These are phyloP conservation scores for Incumbomyces delicatus DNA, from an alignment of 2,329 filamentous ascomycete genomes.

Conservation along the genomic window DNA sequence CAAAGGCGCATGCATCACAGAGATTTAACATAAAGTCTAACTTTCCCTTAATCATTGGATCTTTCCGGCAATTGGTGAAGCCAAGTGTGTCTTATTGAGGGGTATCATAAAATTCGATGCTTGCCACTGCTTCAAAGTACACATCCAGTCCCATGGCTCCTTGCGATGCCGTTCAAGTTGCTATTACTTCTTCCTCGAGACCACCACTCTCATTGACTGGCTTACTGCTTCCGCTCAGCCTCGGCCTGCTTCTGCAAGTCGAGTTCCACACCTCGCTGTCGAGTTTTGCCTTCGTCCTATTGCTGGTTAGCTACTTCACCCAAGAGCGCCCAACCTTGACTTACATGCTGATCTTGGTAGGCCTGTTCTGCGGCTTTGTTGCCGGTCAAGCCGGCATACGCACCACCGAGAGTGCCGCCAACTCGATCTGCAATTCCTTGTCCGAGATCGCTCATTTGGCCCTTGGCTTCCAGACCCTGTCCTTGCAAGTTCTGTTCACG, in stretches of 20 bases:
- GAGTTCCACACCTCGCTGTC: slow-evolving; percentile 70
- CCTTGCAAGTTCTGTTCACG: slow-evolving; percentile 70
- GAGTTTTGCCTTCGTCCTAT: slow-evolving; percentile 75
- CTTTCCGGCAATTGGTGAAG: too few relatives aligned
- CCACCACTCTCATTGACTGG: background rate
- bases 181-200: background rate
- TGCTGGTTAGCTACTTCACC: slow-evolving; percentile 37
- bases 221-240: slow-evolving; percentile 6
- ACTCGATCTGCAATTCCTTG: slow-evolving; percentile 58
- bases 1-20: too few relatives aligned
- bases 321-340: background rate
- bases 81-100: too few relatives aligned
- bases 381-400: slow-evolving; percentile 63
- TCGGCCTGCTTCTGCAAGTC: slow-evolving; percentile 67
- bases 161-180: too few relatives aligned
- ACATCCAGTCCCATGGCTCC: too few relatives aligned
- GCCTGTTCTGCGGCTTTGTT: slow-evolving; percentile 55
- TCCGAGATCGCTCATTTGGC: slow-evolving; percentile 66
- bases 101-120: too few relatives aligned
- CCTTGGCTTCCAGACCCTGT: slow-evolving; percentile 70
- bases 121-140: too few relatives aligned
- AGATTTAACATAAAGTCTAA: too few relatives aligned
- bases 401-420: slow-evolving; percentile 60
- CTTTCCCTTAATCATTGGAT: too few relatives aligned
- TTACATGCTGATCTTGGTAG: slow-evolving; percentile 32